phyloP scores from a whole-genome alignment of 2,329 filamentous ascomycete species.

The Fusarium pseudograminearum region DNA sequence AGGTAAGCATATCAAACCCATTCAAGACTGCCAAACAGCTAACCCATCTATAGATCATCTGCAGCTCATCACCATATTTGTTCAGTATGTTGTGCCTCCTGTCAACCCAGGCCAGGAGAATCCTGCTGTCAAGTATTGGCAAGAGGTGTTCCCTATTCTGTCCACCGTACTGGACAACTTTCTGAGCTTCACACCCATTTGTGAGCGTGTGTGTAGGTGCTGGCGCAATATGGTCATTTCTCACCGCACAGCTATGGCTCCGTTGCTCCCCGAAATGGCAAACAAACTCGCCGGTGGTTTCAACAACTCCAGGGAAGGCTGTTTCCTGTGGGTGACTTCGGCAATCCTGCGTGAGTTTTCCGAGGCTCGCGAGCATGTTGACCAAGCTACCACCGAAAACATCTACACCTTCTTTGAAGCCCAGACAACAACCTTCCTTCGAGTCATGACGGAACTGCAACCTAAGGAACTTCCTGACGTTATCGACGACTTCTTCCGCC shows the following conservation, averaged over 20 bases:
- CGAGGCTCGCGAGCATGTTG: slow-evolving; percentile 86
- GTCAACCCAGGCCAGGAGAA: slow-evolving; percentile 79
- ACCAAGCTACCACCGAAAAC: slow-evolving; percentile 82
- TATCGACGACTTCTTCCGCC: slow-evolving; percentile 96
- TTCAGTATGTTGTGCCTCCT: slow-evolving; percentile 81
- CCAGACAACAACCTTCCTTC: slow-evolving; percentile 89
- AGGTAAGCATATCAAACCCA: slow-evolving; percentile 62
- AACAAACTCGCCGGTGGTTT: slow-evolving; percentile 91
- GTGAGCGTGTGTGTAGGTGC: slow-evolving; percentile 92
- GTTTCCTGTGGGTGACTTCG: slow-evolving; percentile 98
- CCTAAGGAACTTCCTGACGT: slow-evolving; percentile 80
- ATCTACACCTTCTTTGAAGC: slow-evolving; percentile 97
- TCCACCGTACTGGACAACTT: slow-evolving; percentile 90
- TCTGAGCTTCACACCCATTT: slow-evolving; percentile 85
- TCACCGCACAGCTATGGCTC: slow-evolving; percentile 89
- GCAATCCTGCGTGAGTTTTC: slow-evolving; percentile 96
- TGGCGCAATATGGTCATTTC: slow-evolving; percentile 98
- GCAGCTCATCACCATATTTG: slow-evolving; percentile 90
- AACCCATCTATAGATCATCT: slow-evolving; percentile 75
- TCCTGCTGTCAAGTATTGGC: slow-evolving; percentile 94
- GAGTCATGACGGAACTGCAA: slow-evolving; percentile 87
- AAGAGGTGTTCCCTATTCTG: slow-evolving; percentile 90
- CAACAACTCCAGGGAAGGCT: slow-evolving; percentile 86
- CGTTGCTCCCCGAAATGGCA: slow-evolving; percentile 85
- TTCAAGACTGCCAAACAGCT: slow-evolving; percentile 11